A percentile compares a stretch with the other conserved stretches of the same genome.
These are phyloP conservation scores for Kockovaella imperatae DNA, from an alignment of 768 basidiomycete species.

Conservation along the genomic window DNA sequence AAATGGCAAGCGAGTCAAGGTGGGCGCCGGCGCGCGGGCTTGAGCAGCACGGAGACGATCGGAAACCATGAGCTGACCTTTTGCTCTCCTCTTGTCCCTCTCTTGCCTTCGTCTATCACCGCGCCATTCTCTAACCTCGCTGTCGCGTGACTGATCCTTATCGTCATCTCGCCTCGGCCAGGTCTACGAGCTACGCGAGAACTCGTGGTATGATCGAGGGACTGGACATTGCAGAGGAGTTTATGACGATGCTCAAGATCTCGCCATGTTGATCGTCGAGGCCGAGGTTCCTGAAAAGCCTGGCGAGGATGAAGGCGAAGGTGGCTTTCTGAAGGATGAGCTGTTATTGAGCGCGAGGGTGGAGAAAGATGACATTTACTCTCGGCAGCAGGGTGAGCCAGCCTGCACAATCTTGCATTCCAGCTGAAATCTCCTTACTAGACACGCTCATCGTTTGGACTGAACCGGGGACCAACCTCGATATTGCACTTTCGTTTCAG, in stretches of 20 bases:
- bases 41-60: too few relatives aligned
- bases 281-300: constrained; percentile 31
- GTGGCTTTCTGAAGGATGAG: constrained; percentile 39
- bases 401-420: constrained; percentile 11
- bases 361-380: constrained; percentile 41
- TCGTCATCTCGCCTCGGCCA: constrained; percentile 41
- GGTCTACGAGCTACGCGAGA: constrained; percentile 90
- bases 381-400: constrained; percentile 48
- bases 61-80: too few relatives aligned
- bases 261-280: constrained; percentile 44
- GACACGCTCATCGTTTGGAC: constrained; percentile 99
- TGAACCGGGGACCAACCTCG: constrained; percentile 74
- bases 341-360: constrained; percentile 57
- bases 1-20: constrained; percentile 37
- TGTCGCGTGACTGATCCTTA: background rate
- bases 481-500: constrained; percentile 95
- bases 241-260: constrained; percentile 47
- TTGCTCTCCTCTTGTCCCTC: background rate
- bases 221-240: constrained; percentile 94
- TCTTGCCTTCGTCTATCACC: background rate
- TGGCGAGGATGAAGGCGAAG: constrained; percentile 22
- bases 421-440: constrained; percentile 44
- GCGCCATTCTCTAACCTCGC: background rate
- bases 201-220: constrained; percentile 90
- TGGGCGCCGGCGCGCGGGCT: too few relatives aligned